Evolutionary conservation across 2,329 filamentous ascomycete genomes (phyloP), one percentile per base, ranked within the genome.

Genomic region (Ilyonectria robusta): DNA sequence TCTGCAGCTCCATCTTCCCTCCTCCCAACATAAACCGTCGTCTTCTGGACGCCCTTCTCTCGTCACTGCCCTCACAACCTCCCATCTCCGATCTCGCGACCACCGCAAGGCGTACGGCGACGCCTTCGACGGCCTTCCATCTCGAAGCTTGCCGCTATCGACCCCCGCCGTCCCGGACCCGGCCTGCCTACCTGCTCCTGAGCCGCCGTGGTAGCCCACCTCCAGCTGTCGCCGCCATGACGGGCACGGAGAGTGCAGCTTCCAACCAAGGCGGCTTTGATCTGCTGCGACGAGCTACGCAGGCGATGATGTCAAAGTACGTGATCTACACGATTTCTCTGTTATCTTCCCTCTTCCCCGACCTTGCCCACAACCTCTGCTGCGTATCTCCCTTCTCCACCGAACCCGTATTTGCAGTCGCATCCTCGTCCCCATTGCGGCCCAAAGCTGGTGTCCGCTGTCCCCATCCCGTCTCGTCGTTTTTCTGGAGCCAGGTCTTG

Each of bases 251-350:
- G 76, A 79, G 77, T 72, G 76, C 77, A 62, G 78, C 78, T 68
- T 76, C 79, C 64, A 81, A 80, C 74, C 76, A 77, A 37, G 83
- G 84, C 75, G 83, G 85, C 71, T 88, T 86, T 73, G 88, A 90
- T 79, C 81, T 90, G 72, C 78, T 90, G 70, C 83, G 86, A 76
- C 84, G 87, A 78, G 88, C 88, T 68, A 90, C 88, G n/a, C 87
- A 89, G 75, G 86, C 85, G 72, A 87, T 90, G 85, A 88, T 90
- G 86, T 89, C 87, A 81, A 89, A 82, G 87, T 89, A 85, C 78
- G 87, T 85, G 65, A 57, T 70, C 74, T 67, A 55, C 31, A 59
- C 68, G 59, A 70, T 73, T 71, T 69, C 55, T 68, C 65, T 70
- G 58, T 71, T 70, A 53, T 44, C 31, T 67, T 55, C 44, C 70